Conservation (phyloP, 768 basidiomycete genomes). For the Lentinula edodes region DNA sequence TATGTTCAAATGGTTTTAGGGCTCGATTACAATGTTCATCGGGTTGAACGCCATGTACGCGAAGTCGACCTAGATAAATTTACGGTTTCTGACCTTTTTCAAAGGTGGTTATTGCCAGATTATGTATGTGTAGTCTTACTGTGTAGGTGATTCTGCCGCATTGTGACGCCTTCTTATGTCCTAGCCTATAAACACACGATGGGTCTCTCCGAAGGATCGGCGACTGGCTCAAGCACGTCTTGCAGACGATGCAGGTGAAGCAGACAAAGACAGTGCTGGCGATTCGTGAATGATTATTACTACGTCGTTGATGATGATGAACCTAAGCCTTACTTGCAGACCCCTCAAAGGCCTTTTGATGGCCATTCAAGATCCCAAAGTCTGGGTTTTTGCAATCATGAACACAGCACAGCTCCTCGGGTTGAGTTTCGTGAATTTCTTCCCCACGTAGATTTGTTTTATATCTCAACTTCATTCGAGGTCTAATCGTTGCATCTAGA, state of each 20-base stretch:
- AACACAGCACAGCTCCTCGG: constrained; percentile 45
- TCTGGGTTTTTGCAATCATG: constrained; percentile 50
- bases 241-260: constrained; percentile 64
- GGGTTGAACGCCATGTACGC: constrained; percentile 48
- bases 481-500: background rate
- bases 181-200: constrained; percentile 58
- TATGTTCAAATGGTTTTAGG: constrained; percentile 28
- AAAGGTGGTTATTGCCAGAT: constrained; percentile 54
- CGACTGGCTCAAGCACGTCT: constrained; percentile 61
- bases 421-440: constrained; percentile 58
- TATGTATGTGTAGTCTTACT: constrained; percentile 32
- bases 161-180: background rate
- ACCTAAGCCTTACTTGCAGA: constrained; percentile 21
- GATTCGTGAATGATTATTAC: constrained; percentile 44
- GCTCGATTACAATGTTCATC: constrained; percentile 55
- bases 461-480: background rate
- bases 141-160: background rate
- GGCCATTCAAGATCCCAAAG: constrained; percentile 52
- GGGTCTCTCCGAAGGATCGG: constrained; percentile 45
- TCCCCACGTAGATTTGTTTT: constrained; percentile 35
- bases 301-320: background rate
- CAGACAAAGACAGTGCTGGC: constrained; percentile 50
- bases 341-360: constrained; percentile 46
- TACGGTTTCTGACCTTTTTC: background rate
- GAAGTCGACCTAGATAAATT: too few relatives aligned